Evolutionary conservation across 1,284 basidiomycete genomes (phyloP), one percentile per base, ranked within the genome.

Genomic region (Trichosporon coremiiforme): DNA sequence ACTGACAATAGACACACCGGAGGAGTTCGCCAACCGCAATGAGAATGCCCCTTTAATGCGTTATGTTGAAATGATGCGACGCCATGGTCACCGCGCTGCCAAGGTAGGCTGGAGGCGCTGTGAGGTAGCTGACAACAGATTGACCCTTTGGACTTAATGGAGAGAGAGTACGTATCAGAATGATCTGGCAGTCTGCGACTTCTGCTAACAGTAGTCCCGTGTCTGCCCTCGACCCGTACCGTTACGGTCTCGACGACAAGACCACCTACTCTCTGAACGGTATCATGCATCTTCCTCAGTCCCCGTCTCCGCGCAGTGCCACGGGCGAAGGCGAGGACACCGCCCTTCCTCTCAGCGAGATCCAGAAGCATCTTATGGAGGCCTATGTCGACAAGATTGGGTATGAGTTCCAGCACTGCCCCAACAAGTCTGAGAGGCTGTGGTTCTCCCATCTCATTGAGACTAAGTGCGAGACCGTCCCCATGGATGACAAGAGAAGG

Each of bases 391-490:
- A 90, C 4, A 88, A 88, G 33, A 91, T 95, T 75, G 93, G 91
- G 1, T 93, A 94, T 79, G 93, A 95, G 86, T 95, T 91, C 77
- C 79, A 80, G 77, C 80, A 81, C 68, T 80, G 74, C 45, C 76
- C 79, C 0, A 75, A 72, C 62, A 81, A 81, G 72, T 71, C 74
- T 41, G 80, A 81, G 71, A 68, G 80, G 36, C 70, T 79, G 75
- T 94, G 92, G 92, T 94, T 94, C 83, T 90, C 91, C 1, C 90
- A 91, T 76, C 85, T 92, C 15, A 86, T 95, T 12, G 93, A 95
- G 81, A 89, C 89, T 0, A 86, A 87, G 65, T 84, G 80, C 25
- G 20, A 72, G 15, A 80, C 83, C 1, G 76, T 84, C 10, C 78
- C 84, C 0, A 66, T 82, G 41, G 50, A 72, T 0, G 47, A 70